Base-by-base conservation (phyloP, 129 eudicot genomes). In the Lactuca saligna region DNA sequence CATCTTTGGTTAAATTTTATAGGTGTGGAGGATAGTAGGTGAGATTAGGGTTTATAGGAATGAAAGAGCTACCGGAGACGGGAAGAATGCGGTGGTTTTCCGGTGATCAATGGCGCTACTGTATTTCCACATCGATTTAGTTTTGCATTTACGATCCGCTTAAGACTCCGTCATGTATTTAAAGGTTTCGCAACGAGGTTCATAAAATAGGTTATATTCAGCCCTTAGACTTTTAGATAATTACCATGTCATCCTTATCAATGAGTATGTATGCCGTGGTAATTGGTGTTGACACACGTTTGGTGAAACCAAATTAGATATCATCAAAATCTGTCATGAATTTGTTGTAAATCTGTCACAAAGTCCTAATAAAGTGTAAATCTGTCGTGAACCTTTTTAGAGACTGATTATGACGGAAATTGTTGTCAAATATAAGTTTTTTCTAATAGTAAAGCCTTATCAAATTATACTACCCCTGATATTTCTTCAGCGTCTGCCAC, bases 1-100 rank as follows among this genome's bases (percentile, higher is more conserved):
- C 82, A 68, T 71, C 54, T 68, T 58, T 33, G 56, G 55, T 68
- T 71, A 39, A 20, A 48, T 50, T 60, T 62, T 17, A 75, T 29
- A 17, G 48, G 70, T 39, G 66, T 61, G 41, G 55, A 62, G 57
- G 42, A 75, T 54, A 17, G 17, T 34, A 48, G 61, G 60, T 70
- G 54, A 70, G 8, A 57, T 57, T 70, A 63, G 82, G 68, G 68
- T 70, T 78, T 78, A 56, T 54, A 31, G 25, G 53, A 10, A 63
- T 2, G 65, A 8, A 15, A 57, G 7, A 15, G 50, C 33, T 13
- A 34, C 61, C 69, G 77, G 50, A 7, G 75, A 71, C 5, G 62
- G 49, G 78, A 54, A 64, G 56, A 69, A 80, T 54, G 66, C 39
- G 69, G 66, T 75, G 79, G 75, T 55, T 72, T 54, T 55, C 46